Conservation (phyloP, 495 filamentous ascomycete genomes). For the Terfezia boudieri region DNA sequence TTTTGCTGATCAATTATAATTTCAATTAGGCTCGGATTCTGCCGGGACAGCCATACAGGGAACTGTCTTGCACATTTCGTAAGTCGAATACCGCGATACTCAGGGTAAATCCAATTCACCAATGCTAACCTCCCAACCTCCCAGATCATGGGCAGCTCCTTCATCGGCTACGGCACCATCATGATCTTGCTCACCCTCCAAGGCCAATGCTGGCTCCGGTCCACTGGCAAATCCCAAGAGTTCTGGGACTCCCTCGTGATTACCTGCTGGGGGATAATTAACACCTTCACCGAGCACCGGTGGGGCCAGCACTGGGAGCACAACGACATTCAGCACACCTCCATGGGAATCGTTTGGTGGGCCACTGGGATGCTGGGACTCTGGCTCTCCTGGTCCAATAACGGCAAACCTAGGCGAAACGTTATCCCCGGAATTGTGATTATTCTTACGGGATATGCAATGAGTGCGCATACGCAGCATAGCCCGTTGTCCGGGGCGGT, state of each 20-base stretch:
- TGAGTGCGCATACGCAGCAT: conserved; percentile 70
- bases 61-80: conserved; percentile 85
- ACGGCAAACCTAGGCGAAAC: conserved; percentile 76
- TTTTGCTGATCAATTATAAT: too few relatives aligned
- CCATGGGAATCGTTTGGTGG: conserved; percentile 97
- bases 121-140: not conserved
- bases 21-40: conserved; percentile 48
- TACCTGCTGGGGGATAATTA: conserved; percentile 66
- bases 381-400: conserved; percentile 58
- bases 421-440: conserved; percentile 82
- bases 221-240: conserved; percentile 76
- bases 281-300: conserved; percentile 92
- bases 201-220: conserved; percentile 66
- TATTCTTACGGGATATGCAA: conserved; percentile 79
- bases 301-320: conserved; percentile 82
- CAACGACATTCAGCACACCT: conserved; percentile 92
- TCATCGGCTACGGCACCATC: conserved; percentile 80
- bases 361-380: conserved; percentile 74
- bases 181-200: conserved; percentile 71
- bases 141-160: conserved; percentile 81
- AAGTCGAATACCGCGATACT: conserved; percentile 1
- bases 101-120: not conserved
- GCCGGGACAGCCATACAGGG: conserved; percentile 69
- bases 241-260: conserved; percentile 91
- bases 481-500: conserved; percentile 69